phyloP scores from a whole-genome alignment of 2,329 filamentous ascomycete species.

The Leptoxyphium fumago region DNA sequence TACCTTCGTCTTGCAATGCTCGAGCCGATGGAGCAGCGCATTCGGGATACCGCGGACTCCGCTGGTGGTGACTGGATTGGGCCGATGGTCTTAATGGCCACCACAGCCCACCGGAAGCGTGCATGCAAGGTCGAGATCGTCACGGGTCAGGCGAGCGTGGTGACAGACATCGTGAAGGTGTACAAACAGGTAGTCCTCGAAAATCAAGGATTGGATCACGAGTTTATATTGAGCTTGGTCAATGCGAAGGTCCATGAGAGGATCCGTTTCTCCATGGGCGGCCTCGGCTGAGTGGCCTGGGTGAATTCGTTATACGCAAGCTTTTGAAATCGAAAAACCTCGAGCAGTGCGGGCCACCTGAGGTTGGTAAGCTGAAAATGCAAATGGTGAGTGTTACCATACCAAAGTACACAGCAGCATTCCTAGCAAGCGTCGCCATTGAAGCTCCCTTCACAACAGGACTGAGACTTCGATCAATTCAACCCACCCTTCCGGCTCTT shows the following conservation, averaged over 20 bases:
- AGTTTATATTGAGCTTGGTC: constrained; percentile 7
- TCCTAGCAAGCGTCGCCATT: no score
- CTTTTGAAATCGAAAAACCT: no score
- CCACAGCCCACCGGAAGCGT: constrained; percentile 11
- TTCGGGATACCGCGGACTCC: constrained; percentile 11
- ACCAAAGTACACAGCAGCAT: no score
- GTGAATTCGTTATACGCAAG: no score
- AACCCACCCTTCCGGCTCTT: no score
- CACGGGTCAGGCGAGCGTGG: constrained; percentile 8
- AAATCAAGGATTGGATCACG: constrained; percentile 2
- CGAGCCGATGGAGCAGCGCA: constrained; percentile 15
- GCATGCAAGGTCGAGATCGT: constrained; percentile 16
- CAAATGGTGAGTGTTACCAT: no score
- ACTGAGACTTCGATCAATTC: no score
- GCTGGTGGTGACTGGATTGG: constrained; percentile 14
- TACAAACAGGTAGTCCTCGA: constrained; percentile 4
- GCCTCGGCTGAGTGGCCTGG: neutral
- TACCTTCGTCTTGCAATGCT: constrained; percentile 15
- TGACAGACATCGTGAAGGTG: constrained; percentile 11
- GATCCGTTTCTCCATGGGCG: constrained; percentile 13
- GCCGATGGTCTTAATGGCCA: constrained; percentile 18
- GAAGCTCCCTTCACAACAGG: no score
- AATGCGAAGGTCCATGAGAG: constrained; percentile 13
- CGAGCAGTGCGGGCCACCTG: no score
- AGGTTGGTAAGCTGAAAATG: no score